Base-by-base conservation (phyloP, 331 rosid genomes). In the Malus hybrid region DNA sequence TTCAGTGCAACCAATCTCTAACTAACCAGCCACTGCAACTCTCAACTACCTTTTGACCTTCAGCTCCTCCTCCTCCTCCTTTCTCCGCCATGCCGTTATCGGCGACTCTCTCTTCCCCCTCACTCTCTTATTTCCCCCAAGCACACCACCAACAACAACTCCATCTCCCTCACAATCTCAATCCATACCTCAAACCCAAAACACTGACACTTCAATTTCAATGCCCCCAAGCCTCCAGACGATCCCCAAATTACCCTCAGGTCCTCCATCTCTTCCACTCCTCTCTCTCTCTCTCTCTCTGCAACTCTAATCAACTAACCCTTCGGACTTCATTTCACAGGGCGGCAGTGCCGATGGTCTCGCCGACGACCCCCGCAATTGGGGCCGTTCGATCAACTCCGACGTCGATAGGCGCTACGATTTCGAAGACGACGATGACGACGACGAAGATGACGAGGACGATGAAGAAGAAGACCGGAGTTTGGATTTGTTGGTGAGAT, bases 401-500 rank as follows among this genome's bases (percentile, higher is more conserved):
- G 83, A 86, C 4, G 69, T 80, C 42, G 80, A 73, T 10, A 24
- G 81, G 34, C 69, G 54, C 32, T 74, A 29, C 3, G 76, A 73
- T 3, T 70, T 60, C 3, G 84, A 81, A 4, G 79, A 65, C 34
- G 67, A 36, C 1, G 75, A 65, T 3, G 84, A 81, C 0, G 84
- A 86, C 11, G 90, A 81, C 3, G 87, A 82, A 0, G 87, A 86
- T 0, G 91, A 83, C 0, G 90, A 87, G 0, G 88, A 85, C 0
- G 89, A 71, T 0, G 90, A 84, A 0, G 94, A 88, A 19, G 93
- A 86, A 62, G 95, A 91, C 69, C 84, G 95, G 77, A 91, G 93
- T 62, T 78, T 89, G 76, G 97, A 92, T 84, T 81, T 92, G 14
- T 70, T 92, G 65, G 83, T 82, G 69, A 89, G 83, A 78, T 92